Percentiles rank a stretch among this genome's conserved stretches.
These are phyloP conservation scores for Tylopilus balloui DNA, from an alignment of 768 basidiomycete genomes.

Conservation along the genomic window DNA sequence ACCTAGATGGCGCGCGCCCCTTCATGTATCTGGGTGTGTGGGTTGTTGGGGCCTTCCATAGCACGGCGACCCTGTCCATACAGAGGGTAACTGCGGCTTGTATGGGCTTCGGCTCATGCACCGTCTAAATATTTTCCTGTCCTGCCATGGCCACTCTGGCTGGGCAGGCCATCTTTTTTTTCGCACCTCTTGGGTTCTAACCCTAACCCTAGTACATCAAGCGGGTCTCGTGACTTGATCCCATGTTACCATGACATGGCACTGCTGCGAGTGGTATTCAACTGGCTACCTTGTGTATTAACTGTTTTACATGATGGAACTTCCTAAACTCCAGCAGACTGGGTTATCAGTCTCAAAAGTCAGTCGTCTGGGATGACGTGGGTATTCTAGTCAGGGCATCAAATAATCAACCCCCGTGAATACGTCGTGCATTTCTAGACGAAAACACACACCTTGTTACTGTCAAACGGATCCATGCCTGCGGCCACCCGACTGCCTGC, in stretches of 20 bases:
- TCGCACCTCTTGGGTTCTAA: slow-evolving; percentile 33
- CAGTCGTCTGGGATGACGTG: slow-evolving; percentile 23
- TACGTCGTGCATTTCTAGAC: not conserved
- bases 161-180: slow-evolving; percentile 42
- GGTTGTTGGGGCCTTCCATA: slow-evolving; percentile 54
- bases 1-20: slow-evolving; percentile 5
- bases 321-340: no score
- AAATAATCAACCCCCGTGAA: not conserved
- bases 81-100: slow-evolving; percentile 55
- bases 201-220: slow-evolving; percentile 41
- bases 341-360: no score
- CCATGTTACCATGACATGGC: no score
- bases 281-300: no score
- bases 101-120: slow-evolving; percentile 70
- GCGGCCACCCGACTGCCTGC: slow-evolving; percentile 74
- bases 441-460: slow-evolving; percentile 23
- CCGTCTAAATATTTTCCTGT: slow-evolving; percentile 73
- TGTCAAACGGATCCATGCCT: slow-evolving; percentile 49
- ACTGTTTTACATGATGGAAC: no score
- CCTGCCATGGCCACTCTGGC: slow-evolving; percentile 53
- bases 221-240: no score
- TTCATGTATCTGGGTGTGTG: slow-evolving; percentile 38
- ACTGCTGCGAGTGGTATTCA: not conserved
- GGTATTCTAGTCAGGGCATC: slow-evolving; percentile 17
- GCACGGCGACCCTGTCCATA: slow-evolving; percentile 69